Base-by-base conservation (phyloP, 1,139 yeast species). In the Torulaspora pretoriensis region DNA sequence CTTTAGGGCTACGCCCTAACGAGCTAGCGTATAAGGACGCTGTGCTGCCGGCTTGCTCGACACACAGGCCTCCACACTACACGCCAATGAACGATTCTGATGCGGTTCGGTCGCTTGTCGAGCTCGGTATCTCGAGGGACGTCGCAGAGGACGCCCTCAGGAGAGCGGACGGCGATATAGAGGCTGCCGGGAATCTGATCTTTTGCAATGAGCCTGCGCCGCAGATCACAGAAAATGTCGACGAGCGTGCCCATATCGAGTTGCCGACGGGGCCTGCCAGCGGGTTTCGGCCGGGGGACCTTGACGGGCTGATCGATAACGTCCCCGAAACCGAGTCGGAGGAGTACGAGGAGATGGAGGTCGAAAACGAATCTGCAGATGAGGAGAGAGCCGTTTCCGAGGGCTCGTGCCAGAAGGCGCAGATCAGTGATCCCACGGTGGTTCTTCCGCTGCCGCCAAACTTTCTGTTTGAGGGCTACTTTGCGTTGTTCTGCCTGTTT, bases 81-180 rank as follows among this genome's bases (percentile, higher is more conserved):
- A 3, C 19, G 4, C 19, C 19, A 17, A 31, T 31, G 37, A 19
- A 17, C 30, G 42, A 39, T 6, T 31, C 31, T 24, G 33, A 35
- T 14, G 42, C 43, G 12, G 29, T 43, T 3, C 33, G 46, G 27
- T 46, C 59, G 23, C 37, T 61, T 22, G 32, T 57, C 38, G 64
- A 60, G 42, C 60, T 61, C 64, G 65, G 65, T 4, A 60, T 61
- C 9, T 49, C 58, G 16, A 40, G 43, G 13, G 62, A 55, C 3
- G 59, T 57, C 8, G 65, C 65, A 3, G 37, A 48, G 25, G 53
- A 52, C 29, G 64, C 65, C 19, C 45, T 61, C 38, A 36, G 46
- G 17, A 49, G 48, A 28, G 45, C 56, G 1, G 48, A 54, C 26
- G 61, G 61, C 8, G 50, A 60, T 39, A 22, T 60, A 19, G 64